phyloP scores from a whole-genome alignment of 257 asterid genomes.

The Linaria vulgaris region DNA sequence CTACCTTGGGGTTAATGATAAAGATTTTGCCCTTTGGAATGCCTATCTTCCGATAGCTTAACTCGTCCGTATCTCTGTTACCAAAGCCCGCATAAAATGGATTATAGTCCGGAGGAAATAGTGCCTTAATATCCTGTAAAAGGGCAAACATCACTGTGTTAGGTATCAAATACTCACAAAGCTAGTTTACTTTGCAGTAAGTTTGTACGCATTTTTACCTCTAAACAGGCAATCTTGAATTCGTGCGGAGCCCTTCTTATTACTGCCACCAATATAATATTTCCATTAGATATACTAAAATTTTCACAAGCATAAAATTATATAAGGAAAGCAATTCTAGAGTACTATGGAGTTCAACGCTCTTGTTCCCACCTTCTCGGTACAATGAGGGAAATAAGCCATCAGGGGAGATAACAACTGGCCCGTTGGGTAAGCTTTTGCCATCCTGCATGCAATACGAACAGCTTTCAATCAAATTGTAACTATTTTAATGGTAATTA shows the following conservation, averaged over 20 bases:
- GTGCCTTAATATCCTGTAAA: slow-evolving; percentile 94
- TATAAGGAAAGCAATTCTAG: background rate
- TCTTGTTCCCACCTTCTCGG: slow-evolving; percentile 67
- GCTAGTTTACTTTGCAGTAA: background rate
- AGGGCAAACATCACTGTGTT: slow-evolving; percentile 4
- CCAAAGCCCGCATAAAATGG: slow-evolving; percentile 99
- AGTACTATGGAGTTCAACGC: background rate
- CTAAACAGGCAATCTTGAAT: slow-evolving; percentile 98
- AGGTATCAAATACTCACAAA: background rate
- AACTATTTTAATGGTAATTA: background rate
- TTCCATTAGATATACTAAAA: background rate
- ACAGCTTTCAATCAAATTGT: slow-evolving; percentile 8
- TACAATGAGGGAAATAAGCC: slow-evolving; percentile 92
- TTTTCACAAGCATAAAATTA: background rate
- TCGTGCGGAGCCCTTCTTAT: slow-evolving; percentile 99
- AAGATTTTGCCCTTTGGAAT: slow-evolving; percentile 98
- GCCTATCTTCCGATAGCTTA: slow-evolving; percentile 95
- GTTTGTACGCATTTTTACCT: slow-evolving; percentile 46
- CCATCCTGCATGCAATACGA: slow-evolving; percentile 73
- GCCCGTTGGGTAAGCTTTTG: slow-evolving; percentile 90
- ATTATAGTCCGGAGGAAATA: slow-evolving; percentile 89
- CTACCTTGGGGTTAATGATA: slow-evolving; percentile 95
- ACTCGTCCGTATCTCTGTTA: slow-evolving; percentile 97
- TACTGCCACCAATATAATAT: slow-evolving; percentile 48
- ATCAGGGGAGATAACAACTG: slow-evolving; percentile 98